Conservation (phyloP, 768 basidiomycete genomes). For the Clavulina sp. region DNA sequence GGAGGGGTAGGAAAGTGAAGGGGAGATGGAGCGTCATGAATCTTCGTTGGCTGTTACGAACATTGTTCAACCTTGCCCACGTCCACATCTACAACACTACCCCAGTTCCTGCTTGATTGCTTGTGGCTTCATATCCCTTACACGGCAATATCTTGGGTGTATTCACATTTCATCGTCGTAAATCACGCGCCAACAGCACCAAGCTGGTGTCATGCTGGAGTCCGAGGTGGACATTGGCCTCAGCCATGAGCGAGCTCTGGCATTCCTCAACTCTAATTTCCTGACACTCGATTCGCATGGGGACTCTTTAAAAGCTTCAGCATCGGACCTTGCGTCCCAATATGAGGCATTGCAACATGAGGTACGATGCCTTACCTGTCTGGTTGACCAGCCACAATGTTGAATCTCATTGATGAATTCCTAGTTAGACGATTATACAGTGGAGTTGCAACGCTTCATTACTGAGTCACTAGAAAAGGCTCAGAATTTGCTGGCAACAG, state of each 20-base stretch:
- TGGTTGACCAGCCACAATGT: too few species aligned
- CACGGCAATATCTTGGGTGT: too few species aligned
- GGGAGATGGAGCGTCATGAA: not conserved
- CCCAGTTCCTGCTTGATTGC: too few species aligned
- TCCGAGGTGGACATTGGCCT: not conserved
- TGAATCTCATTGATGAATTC: too few species aligned
- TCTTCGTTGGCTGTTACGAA: not conserved
- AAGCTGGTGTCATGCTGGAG: not conserved
- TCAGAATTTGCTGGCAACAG: conserved; percentile 28
- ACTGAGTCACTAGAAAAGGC: not conserved
- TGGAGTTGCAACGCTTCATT: not conserved
- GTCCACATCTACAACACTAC: too few species aligned
- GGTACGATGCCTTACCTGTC: too few species aligned
- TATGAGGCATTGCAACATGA: not conserved
- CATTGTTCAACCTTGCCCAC: not conserved
- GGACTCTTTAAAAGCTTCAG: not conserved
- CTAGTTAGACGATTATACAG: not conserved
- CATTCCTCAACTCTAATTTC: not conserved
- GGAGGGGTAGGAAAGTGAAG: not conserved
- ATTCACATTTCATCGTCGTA: too few species aligned
- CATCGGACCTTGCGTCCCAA: not conserved
- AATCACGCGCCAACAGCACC: too few species aligned
- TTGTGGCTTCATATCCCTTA: too few species aligned
- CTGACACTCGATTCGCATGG: not conserved
- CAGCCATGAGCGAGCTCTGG: not conserved